Percentiles rank a stretch among this genome's conserved stretches.
phyloP scores from a whole-genome alignment of 2,329 filamentous ascomycete species.

The Xylaria sp. region DNA sequence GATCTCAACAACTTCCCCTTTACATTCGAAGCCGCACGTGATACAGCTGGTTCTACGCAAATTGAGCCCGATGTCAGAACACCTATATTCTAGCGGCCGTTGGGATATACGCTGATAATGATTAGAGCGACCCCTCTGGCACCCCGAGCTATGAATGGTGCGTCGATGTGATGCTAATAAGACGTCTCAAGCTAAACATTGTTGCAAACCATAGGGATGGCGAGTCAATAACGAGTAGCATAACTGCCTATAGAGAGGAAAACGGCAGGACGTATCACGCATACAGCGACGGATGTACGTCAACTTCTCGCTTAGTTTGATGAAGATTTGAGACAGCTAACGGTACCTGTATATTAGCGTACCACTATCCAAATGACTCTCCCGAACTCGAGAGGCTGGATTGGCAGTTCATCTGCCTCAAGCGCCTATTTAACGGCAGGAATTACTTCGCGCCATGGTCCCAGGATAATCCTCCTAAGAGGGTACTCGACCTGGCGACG shows the following conservation, averaged over 20 bases:
- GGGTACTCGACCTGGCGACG: constrained; percentile 57
- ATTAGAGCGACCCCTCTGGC: constrained; percentile 35
- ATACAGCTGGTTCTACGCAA: constrained; percentile 33
- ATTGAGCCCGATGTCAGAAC: constrained; percentile 39
- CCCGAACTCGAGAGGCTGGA: constrained; percentile 56
- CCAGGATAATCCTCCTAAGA: constrained; percentile 50
- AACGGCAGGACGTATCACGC: constrained; percentile 60
- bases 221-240: constrained; percentile 43
- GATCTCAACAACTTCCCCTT: constrained; percentile 41
- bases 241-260: constrained; percentile 43
- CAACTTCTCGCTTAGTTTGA: not conserved
- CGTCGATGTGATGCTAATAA: constrained; percentile 1
- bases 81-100: not conserved
- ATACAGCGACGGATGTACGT: constrained; percentile 60
- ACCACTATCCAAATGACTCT: constrained; percentile 59
- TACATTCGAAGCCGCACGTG: constrained; percentile 38
- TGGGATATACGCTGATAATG: constrained; percentile 14
- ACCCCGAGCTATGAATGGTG: constrained; percentile 27
- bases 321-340: constrained; percentile 19
- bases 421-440: constrained; percentile 52
- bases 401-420: constrained; percentile 54
- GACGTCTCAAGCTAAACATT: constrained; percentile 1
- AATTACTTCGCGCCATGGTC: constrained; percentile 59
- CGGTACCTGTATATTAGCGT: constrained; percentile 50
- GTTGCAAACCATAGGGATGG: constrained; percentile 37